Evolutionary conservation across 306 rosid genomes (phyloP), one percentile per base, ranked within the genome.

Genomic region (Pueraria montana): DNA sequence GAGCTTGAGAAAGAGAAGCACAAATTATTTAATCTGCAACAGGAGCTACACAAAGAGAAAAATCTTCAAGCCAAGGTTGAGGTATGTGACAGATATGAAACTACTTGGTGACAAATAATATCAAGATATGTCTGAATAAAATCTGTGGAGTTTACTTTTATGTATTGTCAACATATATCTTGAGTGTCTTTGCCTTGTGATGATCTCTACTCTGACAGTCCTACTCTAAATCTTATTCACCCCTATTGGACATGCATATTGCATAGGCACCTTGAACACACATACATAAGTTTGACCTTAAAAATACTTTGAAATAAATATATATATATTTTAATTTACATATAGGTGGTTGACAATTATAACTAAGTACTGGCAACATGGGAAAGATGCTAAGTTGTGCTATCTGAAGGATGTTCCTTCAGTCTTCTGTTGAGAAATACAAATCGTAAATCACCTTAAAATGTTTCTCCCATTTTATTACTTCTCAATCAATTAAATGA

Each of bases 1-100:
- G 97, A 86, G 72, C 86, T 86, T 61, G 86, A 70, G 56, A 80
- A 20, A 78, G 88, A 85, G 87, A 92, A 92, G 71, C 61, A 55
- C 59, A 86, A 74, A 78, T 68, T 87, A 74, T 83, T 75, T 71
- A 65, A 61, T 17, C 79, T 89, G 83, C 90, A 59, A 27, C 84
- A 84, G 84, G 86, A 86, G 77, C 50, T 85, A 27, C 77, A 43
- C 80, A 86, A 83, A 80, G 89, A 78, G 55, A 86, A 89, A 73
- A 85, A 49, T 66, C 79, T 49, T 66, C 87, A 63, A 58, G 68
- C 74, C 59, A 84, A 82, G 69, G 27, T 72, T 49, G 91, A 92
- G 94, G 97, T 92, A 87, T 79, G 87, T 74, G 74, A 63, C 77
- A 67, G 55, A 49, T 73, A 2, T 9, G 10, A 38, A 46, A 49